phyloP scores from a whole-genome alignment of 352 stramenopile genomes.

The Pythium aphanidermatum region DNA sequence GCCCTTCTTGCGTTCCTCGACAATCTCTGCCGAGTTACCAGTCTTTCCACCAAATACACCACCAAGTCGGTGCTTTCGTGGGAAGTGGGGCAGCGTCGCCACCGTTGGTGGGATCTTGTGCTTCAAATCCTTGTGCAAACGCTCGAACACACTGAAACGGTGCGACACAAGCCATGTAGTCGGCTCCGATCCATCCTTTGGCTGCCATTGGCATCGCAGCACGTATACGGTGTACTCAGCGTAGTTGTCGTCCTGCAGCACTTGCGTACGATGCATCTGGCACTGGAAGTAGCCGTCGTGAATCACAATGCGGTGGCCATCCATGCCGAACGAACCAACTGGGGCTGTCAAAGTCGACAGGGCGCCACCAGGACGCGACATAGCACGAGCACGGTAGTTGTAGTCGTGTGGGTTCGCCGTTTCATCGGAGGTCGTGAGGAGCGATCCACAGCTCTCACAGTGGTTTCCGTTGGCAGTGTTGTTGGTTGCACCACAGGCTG shows the following conservation, averaged over 20 bases:
- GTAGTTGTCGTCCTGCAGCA: slow-evolving; percentile 87
- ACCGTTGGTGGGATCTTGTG: slow-evolving; percentile 66
- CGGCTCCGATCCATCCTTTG: slow-evolving; percentile 42
- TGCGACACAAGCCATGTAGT: slow-evolving; percentile 69
- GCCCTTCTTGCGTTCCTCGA: slow-evolving; percentile 77
- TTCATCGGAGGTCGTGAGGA: slow-evolving; percentile 76
- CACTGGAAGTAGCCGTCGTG: slow-evolving; percentile 82
- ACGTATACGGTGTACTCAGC: slow-evolving; percentile 88
- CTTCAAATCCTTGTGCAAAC: slow-evolving; percentile 67
- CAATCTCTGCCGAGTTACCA: slow-evolving; percentile 81
- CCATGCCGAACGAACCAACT: slow-evolving; percentile 70
- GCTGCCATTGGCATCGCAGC: slow-evolving; percentile 78
- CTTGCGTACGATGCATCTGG: slow-evolving; percentile 81
- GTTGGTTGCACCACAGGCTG: slow-evolving; percentile 78
- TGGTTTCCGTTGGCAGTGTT: slow-evolving; percentile 87
- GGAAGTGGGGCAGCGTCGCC: slow-evolving; percentile 60
- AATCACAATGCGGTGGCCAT: slow-evolving; percentile 74
- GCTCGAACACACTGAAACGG: slow-evolving; percentile 67
- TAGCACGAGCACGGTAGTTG: slow-evolving; percentile 52
- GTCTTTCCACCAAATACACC: slow-evolving; percentile 82
- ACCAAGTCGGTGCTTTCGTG: slow-evolving; percentile 79
- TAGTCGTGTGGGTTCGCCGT: slow-evolving; percentile 43
- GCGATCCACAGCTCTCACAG: slow-evolving; percentile 79
- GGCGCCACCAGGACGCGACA: slow-evolving; percentile 47
- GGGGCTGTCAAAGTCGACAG: slow-evolving; percentile 62